Evolutionary conservation across 192 early-diverging fungal genomes (phyloP), one percentile per base, ranked within the genome.

Genomic region (Linnemannia zychae): DNA sequence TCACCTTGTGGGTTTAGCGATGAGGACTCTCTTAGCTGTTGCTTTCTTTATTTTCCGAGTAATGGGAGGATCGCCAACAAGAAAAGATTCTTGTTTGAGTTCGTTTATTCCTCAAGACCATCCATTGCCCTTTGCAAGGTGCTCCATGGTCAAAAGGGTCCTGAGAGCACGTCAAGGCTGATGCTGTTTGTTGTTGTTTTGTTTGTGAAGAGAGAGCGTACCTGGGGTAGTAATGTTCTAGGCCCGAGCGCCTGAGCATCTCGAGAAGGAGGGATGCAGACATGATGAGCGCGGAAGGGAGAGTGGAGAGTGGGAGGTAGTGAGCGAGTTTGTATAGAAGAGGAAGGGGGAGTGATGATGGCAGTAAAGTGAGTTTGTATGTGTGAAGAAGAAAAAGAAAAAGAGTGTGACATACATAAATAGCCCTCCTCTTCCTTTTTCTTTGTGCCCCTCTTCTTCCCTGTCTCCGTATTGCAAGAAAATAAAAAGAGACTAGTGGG

Each of bases 141-240:
- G 28, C 57, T 31, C 57, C 57, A 63, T 63, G 9, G 57, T 31
- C 57, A 63, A n/a, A n/a, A 63, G 57, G 57, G 57, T 63, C 57
- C 24, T 63, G 57, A 28, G 57, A 63, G 57, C 57, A 63, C 28
- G 57, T 63, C 28, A 28, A 63, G 11, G 28, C 57, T 15, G 57
- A 63, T 63, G 57, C 15, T 31, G n/a, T 63, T 44, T 60, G 53
- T 28, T 60, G 57, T 63, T 31, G 24, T 63, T 63, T 9, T 57
- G 22, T 63, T 24, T 24, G 12, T 63, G 24, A 28, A 28, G 57
- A 31, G 57, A 47, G 57, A 13, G 52, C 33, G 77, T 84, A 90
- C 90, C 88, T 89, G 69, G 90, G 88, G 76, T 92, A 91, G 73
- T 89, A 92, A 85, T 90, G 86, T 77, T 91, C 93, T 37, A 96